Conservation (phyloP, 108 stramenopile species). For the Seminavis robusta region DNA sequence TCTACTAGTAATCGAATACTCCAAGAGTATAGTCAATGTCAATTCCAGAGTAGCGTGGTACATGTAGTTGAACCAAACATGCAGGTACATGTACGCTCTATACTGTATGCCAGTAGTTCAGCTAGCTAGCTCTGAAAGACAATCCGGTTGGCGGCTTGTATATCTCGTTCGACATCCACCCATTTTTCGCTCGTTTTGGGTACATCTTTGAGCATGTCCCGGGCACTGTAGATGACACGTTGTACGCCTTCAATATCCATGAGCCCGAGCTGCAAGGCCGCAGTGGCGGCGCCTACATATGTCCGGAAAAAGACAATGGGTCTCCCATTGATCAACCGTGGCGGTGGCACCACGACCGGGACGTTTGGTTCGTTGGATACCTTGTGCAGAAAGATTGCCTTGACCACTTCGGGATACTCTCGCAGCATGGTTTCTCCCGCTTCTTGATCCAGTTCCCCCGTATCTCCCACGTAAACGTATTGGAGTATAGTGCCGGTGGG, state of each 20-base stretch:
- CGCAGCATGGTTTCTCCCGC: conserved; percentile 89
- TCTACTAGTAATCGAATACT: too few relatives aligned
- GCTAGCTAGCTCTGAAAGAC: too few relatives aligned
- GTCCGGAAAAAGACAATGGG: conserved; percentile 91
- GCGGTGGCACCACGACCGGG: conserved; percentile 46
- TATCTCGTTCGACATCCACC: conserved; percentile 61
- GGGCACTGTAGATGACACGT: conserved; percentile 70
- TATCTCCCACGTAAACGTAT: conserved; percentile 94
- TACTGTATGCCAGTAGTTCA: too few relatives aligned
- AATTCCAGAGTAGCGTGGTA: too few relatives aligned
- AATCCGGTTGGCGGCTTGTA: conserved; percentile 36
- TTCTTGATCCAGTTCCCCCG: conserved; percentile 91
- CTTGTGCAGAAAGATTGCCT: conserved; percentile 89
- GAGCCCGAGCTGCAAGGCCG: conserved; percentile 74
- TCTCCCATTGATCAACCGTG: conserved; percentile 83
- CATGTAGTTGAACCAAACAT: too few relatives aligned
- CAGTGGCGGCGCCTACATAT: conserved; percentile 90
- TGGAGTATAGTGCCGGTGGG: conserved; percentile 69
- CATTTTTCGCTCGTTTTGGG: conserved; percentile 65
- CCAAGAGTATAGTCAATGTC: too few relatives aligned
- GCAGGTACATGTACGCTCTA: too few relatives aligned
- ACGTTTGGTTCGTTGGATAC: conserved; percentile 57
- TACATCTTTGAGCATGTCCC: conserved; percentile 38
- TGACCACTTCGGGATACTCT: conserved; percentile 86
- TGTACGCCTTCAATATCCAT: conserved; percentile 74